Conservation (phyloP, 371 early-diverging fungal species). For the Parasitella parasitica region DNA sequence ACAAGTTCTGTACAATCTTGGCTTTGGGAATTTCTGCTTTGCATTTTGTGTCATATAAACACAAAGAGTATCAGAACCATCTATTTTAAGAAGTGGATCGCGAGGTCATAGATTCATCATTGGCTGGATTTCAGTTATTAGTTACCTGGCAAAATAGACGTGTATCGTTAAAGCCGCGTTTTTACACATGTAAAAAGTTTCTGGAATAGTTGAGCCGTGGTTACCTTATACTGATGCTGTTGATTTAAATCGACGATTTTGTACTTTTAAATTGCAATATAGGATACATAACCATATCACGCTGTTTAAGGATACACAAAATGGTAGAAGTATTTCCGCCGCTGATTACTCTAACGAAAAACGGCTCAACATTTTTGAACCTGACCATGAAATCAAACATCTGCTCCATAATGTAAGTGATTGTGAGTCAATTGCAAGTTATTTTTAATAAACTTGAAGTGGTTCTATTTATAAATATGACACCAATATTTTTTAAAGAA, state of each 20-base stretch:
- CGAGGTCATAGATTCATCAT: not conserved
- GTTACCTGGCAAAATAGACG: not conserved
- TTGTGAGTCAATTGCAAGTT: not conserved
- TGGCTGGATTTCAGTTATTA: not conserved
- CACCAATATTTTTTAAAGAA: not conserved
- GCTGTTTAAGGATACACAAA: not conserved
- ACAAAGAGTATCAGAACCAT: not conserved
- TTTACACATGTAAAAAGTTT: not conserved
- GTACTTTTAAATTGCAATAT: not conserved
- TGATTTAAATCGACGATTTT: not conserved
- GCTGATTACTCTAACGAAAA: not conserved
- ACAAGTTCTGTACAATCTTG: not conserved
- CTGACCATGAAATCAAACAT: too few relatives aligned
- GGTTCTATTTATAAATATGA: not conserved
- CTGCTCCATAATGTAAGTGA: too few relatives aligned
- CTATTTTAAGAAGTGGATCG: not conserved
- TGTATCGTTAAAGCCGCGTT: not conserved
- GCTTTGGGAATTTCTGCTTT: too few relatives aligned
- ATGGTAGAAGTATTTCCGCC: not conserved
- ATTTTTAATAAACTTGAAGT: not conserved
- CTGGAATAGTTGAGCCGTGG: not conserved
- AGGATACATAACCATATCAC: not conserved
- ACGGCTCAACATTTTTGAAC: too few relatives aligned
- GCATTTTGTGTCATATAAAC: not conserved
- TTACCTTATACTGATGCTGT: not conserved